phyloP scores from a whole-genome alignment of 768 basidiomycete genomes.

The Collybia mongolica region DNA sequence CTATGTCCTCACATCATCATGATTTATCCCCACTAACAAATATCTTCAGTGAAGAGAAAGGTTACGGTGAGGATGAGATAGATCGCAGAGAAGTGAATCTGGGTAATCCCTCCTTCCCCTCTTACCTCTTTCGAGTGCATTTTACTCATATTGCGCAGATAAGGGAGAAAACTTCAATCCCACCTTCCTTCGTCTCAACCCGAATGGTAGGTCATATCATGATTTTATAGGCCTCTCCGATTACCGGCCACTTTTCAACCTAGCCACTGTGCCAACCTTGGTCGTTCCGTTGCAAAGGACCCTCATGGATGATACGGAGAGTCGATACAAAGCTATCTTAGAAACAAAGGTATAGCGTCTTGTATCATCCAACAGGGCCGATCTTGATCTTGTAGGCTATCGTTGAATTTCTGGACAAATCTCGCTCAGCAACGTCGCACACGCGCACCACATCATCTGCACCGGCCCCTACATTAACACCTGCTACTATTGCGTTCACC shows the following conservation, averaged over 20 bases:
- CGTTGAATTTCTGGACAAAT: conserved; percentile 80
- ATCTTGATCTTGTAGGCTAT: conserved; percentile 49
- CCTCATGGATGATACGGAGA: conserved; percentile 65
- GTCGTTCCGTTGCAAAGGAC: conserved; percentile 84
- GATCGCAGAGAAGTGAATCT: conserved; percentile 69
- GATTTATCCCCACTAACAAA: background rate
- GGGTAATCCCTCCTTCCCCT: conserved; percentile 26
- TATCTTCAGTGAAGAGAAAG: conserved; percentile 64
- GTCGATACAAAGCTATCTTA: conserved; percentile 76
- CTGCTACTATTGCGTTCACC: conserved; percentile 76
- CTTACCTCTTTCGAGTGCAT: background rate
- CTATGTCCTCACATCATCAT: background rate
- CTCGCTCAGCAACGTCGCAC: conserved; percentile 65
- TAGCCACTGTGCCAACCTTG: conserved; percentile 79
- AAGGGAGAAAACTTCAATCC: conserved; percentile 81
- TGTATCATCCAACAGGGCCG: background rate
- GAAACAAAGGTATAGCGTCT: conserved; percentile 60
- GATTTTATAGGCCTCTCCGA: background rate
- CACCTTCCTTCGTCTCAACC: conserved; percentile 74
- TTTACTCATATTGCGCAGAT: conserved; percentile 31
- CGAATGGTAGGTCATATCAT: conserved; percentile 51
- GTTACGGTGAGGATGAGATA: conserved; percentile 77
- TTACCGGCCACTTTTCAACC: background rate
- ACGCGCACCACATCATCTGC: conserved; percentile 69
- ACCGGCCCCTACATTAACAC: conserved; percentile 74